Evolutionary conservation across 441 rosid species (phyloP).

Genomic region (Syzygium syzygioides): DNA sequence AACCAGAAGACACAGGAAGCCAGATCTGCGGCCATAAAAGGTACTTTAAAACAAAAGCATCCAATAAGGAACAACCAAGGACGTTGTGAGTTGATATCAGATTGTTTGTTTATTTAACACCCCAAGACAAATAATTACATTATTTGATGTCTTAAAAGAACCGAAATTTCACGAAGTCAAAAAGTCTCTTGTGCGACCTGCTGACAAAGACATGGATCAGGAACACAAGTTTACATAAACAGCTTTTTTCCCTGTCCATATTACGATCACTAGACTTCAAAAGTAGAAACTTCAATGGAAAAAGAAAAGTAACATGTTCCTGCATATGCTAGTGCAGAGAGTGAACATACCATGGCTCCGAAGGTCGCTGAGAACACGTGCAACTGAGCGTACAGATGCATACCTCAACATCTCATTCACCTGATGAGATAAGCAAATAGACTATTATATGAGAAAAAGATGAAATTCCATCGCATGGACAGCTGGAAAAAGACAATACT

Average conservation of each 20-base stretch:
- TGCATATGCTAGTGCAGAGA: not conserved
- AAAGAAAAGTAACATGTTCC: not conserved
- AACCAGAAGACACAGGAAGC: conserved; percentile 68
- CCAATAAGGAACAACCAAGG: not conserved
- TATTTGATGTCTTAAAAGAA: not conserved
- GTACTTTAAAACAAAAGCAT: conserved; percentile 5
- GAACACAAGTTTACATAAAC: not conserved
- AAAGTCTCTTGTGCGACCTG: not conserved
- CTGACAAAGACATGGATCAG: not conserved
- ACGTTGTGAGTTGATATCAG: not conserved
- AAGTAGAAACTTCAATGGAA: not conserved
- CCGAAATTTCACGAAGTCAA: not conserved
- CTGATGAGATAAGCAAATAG: conserved; percentile 20
- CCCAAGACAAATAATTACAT: not conserved
- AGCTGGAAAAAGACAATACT: not conserved
- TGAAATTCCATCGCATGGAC: not conserved
- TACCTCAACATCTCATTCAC: conserved; percentile 64
- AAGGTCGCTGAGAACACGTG: conserved; percentile 59
- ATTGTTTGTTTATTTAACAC: not conserved
- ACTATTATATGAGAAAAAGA: not conserved
- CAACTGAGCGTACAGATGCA: conserved; percentile 57
- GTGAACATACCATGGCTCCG: conserved; percentile 64
- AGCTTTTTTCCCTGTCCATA: not conserved
- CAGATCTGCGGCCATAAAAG: conserved; percentile 40
- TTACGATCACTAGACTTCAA: not conserved